Percentiles rank a stretch among this genome's conserved stretches.
Conservation (phyloP, 2,329 filamentous ascomycete species). For the Botrytis elliptica region DNA sequence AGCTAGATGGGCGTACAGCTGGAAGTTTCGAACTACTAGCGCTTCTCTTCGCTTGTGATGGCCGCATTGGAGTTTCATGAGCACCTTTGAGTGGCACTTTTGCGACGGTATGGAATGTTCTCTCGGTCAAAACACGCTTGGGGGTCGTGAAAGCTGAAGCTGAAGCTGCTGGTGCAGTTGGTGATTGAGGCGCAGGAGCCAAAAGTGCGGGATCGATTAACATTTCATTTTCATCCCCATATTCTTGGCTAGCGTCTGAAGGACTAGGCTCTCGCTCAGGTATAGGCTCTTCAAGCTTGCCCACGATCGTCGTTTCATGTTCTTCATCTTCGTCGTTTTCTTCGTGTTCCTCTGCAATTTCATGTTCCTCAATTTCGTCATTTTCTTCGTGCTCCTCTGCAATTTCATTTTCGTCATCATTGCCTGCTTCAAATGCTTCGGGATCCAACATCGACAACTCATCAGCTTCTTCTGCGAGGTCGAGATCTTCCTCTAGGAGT, state of each 20-base stretch:
- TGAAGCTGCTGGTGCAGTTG: conserved; percentile 14
- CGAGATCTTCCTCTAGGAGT: conserved; percentile 56
- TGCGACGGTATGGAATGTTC: conserved; percentile 68
- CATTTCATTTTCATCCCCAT: conserved; percentile 64
- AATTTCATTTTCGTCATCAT: background rate
- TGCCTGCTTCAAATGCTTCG: conserved; percentile 28
- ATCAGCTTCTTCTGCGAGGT: conserved; percentile 57
- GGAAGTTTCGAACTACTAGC: conserved; percentile 47
- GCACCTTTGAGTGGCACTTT: conserved; percentile 74
- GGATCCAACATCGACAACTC: conserved; percentile 58
- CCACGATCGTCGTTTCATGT: conserved; percentile 7
- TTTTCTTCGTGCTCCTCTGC: background rate
- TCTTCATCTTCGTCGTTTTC: background rate
- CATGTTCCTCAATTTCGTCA: conserved; percentile 2
- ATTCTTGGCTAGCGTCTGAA: conserved; percentile 64
- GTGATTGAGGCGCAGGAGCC: conserved; percentile 21
- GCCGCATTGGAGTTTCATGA: conserved; percentile 44
- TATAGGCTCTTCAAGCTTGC: background rate
- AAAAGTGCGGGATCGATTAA: conserved; percentile 53
- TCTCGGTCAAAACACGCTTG: conserved; percentile 34
- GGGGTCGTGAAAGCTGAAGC: conserved; percentile 31
- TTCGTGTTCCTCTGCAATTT: background rate
- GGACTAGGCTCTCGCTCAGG: conserved; percentile 45
- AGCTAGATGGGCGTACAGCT: conserved; percentile 43
- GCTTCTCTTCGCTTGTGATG: conserved; percentile 42